Conservation (phyloP, 129 eudicot species). For the Escallonia rubra region DNA sequence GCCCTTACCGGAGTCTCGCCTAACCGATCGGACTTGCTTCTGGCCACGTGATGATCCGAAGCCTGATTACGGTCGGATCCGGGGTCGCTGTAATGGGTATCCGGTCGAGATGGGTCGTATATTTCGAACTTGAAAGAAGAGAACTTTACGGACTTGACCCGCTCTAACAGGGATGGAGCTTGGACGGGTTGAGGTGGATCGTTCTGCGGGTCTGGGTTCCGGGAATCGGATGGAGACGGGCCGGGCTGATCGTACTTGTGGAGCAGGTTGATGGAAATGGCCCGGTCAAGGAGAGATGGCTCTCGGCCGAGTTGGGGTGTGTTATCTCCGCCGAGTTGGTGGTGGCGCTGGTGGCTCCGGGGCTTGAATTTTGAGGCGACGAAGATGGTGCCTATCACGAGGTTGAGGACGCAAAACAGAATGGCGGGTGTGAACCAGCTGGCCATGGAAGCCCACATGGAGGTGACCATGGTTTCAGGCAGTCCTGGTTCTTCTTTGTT, state of each 20-base stretch:
- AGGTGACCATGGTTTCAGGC: too few relatives aligned
- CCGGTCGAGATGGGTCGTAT: not conserved
- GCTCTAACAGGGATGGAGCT: too few relatives aligned
- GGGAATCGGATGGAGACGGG: constrained; percentile 4
- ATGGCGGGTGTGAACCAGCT: too few relatives aligned
- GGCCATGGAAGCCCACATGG: too few relatives aligned
- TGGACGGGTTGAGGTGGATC: too few relatives aligned
- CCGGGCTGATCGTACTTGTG: not conserved
- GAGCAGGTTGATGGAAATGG: constrained; percentile 33
- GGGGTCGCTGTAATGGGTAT: constrained; percentile 4
- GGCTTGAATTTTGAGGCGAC: constrained; percentile 33
- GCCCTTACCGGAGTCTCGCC: constrained; percentile 4
- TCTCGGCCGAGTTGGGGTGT: constrained; percentile 23
- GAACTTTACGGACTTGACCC: too few relatives aligned
- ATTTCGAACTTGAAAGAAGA: too few relatives aligned
- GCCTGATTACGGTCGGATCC: constrained; percentile 3
- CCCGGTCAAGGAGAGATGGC: constrained; percentile 44
- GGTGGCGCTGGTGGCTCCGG: not conserved
- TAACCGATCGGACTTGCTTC: constrained; percentile 7
- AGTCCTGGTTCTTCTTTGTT: too few relatives aligned
- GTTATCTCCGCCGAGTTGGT: too few relatives aligned
- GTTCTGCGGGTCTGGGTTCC: too few relatives aligned
- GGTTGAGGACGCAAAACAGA: too few relatives aligned
- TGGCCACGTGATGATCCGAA: constrained; percentile 11
- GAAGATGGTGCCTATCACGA: too few relatives aligned